These are phyloP conservation scores for Caryopteris hybrid DNA, from an alignment of 305 asterid genomes.

Conservation along the genomic window DNA sequence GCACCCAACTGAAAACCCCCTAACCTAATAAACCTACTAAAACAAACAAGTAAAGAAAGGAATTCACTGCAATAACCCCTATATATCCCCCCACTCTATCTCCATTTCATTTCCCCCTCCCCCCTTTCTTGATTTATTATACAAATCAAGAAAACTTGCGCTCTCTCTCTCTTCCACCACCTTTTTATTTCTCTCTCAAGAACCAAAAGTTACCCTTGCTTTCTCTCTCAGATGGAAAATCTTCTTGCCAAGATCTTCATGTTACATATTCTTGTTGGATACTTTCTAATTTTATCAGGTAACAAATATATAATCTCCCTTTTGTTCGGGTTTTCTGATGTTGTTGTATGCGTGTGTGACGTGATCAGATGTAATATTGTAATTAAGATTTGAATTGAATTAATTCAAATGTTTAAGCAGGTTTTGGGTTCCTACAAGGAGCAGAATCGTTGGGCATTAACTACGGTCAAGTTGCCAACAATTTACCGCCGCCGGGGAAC, in stretches of 20 bases:
- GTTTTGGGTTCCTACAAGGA: constrained; percentile 25
- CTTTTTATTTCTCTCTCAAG: background rate
- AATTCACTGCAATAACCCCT: constrained; percentile 31
- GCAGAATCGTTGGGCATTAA: constrained; percentile 75
- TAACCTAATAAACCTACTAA: constrained; percentile 18
- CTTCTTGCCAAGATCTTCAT: constrained; percentile 31
- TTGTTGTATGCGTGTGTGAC: too few relatives aligned
- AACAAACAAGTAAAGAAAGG: constrained; percentile 79
- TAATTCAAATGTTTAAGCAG: constrained; percentile 16
- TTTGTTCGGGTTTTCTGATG: too few relatives aligned
- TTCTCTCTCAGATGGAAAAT: constrained; percentile 30
- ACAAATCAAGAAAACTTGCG: constrained; percentile 15
- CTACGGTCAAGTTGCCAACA: constrained; percentile 91
- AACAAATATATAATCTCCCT: background rate
- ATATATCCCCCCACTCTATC: constrained; percentile 23
- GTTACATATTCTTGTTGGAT: constrained; percentile 51
- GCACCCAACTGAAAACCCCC: constrained; percentile 30
- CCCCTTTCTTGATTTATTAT: constrained; percentile 18
- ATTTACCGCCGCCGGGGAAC: constrained; percentile 63
- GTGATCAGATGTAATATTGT: too few relatives aligned
- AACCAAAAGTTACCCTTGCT: background rate
- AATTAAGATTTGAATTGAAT: background rate
- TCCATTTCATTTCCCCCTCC: constrained; percentile 31
- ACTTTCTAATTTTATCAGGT: constrained; percentile 50
- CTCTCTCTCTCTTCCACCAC: background rate